phyloP scores from a whole-genome alignment of 768 basidiomycete species.

The Termitomyces sp. region DNA sequence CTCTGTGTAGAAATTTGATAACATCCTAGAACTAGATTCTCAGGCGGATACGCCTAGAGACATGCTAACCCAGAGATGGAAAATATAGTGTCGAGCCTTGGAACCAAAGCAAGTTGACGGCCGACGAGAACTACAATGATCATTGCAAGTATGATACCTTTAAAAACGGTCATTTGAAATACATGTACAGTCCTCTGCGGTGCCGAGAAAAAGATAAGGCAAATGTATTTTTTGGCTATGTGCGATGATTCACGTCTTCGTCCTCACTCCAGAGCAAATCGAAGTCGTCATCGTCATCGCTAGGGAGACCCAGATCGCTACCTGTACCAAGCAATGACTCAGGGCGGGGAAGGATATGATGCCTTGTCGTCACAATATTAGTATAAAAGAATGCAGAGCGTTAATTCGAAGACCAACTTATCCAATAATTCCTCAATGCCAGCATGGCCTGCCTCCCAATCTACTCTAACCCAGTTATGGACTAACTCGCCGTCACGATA shows the following conservation, averaged over 20 bases:
- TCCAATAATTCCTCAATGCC: conserved; percentile 65
- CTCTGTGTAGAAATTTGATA: background rate
- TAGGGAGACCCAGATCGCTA: conserved; percentile 44
- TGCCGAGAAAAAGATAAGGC: background rate
- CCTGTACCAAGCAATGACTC: conserved; percentile 24
- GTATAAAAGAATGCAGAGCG: background rate
- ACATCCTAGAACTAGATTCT: background rate
- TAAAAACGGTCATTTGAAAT: background rate
- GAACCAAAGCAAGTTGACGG: background rate
- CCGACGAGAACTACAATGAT: too few relatives aligned
- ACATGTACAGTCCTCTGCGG: background rate
- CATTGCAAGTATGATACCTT: background rate
- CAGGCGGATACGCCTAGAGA: background rate
- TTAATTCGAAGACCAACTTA: conserved; percentile 36
- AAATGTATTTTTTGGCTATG: background rate
- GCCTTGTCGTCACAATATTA: conserved; percentile 21
- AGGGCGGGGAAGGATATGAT: conserved; percentile 33
- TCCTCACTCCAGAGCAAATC: conserved; percentile 51
- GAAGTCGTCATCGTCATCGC: conserved; percentile 49
- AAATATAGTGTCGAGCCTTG: background rate
- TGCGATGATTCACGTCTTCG: conserved; percentile 24
- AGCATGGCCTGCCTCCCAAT: conserved; percentile 74
- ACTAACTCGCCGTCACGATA: conserved; percentile 80
- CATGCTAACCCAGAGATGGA: background rate
- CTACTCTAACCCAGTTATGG: conserved; percentile 85